Base-by-base conservation (phyloP, 495 filamentous ascomycete species). In the Talaromyces adpressus region DNA sequence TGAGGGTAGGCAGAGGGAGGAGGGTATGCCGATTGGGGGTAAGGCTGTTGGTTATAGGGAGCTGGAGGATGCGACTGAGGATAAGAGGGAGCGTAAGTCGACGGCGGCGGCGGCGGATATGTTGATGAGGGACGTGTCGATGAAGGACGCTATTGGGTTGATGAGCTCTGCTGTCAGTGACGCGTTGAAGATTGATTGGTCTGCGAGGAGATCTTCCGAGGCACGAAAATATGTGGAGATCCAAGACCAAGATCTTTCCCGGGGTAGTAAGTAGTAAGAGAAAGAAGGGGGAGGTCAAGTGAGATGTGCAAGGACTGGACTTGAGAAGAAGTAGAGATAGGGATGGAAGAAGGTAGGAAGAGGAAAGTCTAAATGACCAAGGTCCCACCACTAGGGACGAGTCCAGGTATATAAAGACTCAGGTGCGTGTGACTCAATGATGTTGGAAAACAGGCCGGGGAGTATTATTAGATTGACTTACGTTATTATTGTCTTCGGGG, bases 31-130 rank as follows among this genome's bases (percentile, higher is more conserved):
- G 52, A 36, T 6, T 51, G 68, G 57, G 70, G 69, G 61, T 78
- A 77, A 57, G 63, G 27, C n/a, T 75, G 73, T 60, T 71, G 63
- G 30, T 58, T 58, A 45, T 65, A 67, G 14, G 71, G 30, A n/a
- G 73, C 67, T 41, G 77, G 68, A 68, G 78, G 70, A 74, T 81
- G 74, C 69, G 75, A 67, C 45, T 49, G 71, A 64, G 67, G 69
- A 61, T 72, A 71, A 41, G 71, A 71, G 25, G 72, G 61, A 3
- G 76, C 72, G 62, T 77, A 45, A 34, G 54, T 36, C 53, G 53
- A 32, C 16, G 53, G 53, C 27, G 53, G 56, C 30, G 56, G 56
- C 56, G 56, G 56, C 14, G 58, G 41, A 61, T 52, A 62, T 22
- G 41, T 52, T 29, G 60, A 52, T 16, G 41, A 49, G 11, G 60